phyloP scores from a whole-genome alignment of 441 rosid species.

The Gossypium gossypioides region DNA sequence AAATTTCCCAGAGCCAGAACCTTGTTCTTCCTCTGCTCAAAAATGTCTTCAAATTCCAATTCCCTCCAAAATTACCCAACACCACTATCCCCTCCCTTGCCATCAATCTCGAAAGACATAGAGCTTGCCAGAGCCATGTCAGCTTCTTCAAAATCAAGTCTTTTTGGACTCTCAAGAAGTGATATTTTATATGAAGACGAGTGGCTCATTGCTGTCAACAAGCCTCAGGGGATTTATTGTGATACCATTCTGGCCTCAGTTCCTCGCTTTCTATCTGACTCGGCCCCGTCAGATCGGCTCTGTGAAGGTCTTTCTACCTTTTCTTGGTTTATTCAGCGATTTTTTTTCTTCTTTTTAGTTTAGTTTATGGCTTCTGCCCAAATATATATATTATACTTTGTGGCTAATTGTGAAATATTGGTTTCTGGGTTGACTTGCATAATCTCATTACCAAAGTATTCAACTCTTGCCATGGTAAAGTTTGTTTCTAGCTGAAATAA shows the following conservation, averaged over 20 bases:
- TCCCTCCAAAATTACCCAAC: slow-evolving; percentile 40
- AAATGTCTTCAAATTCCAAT: slow-evolving; percentile 33
- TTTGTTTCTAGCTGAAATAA: not conserved
- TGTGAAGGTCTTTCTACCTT: slow-evolving; percentile 19
- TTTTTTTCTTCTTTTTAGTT: not conserved
- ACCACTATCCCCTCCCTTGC: slow-evolving; percentile 69
- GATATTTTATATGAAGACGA: slow-evolving; percentile 66
- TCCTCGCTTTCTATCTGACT: slow-evolving; percentile 31
- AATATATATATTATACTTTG: not conserved
- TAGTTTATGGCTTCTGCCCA: too few species aligned
- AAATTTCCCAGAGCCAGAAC: slow-evolving; percentile 22
- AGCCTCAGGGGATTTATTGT: slow-evolving; percentile 76
- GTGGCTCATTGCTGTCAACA: slow-evolving; percentile 63
- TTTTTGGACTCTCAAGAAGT: slow-evolving; percentile 36
- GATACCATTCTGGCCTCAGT: slow-evolving; percentile 55
- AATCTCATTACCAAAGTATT: not conserved
- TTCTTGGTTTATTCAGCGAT: not conserved
- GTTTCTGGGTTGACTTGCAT: not conserved
- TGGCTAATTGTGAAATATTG: not conserved
- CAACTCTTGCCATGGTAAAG: not conserved
- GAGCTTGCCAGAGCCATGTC: slow-evolving; percentile 68
- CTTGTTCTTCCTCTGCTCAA: slow-evolving; percentile 17
- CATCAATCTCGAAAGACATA: slow-evolving; percentile 57
- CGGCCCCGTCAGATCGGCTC: slow-evolving; percentile 12
- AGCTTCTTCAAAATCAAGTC: slow-evolving; percentile 69